Evolutionary conservation across 2,329 filamentous ascomycete genomes (phyloP).

Genomic region (Trichoderma oligosporum): DNA sequence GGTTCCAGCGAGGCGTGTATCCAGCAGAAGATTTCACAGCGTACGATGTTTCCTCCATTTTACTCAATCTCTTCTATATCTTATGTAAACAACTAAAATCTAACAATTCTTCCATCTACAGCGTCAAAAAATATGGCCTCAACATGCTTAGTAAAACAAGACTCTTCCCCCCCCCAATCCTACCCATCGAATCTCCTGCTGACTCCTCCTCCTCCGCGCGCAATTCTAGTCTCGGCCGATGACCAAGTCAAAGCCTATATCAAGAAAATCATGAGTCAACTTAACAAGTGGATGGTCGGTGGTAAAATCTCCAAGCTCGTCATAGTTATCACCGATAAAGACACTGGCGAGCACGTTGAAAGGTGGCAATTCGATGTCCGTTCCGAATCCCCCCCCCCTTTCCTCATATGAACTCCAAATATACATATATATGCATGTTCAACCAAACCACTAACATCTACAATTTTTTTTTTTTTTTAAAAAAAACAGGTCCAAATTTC

Average conservation of each 20-base stretch:
- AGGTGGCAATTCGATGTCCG: conserved; percentile 94
- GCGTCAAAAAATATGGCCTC: conserved; percentile 97
- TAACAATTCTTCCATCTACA: conserved; percentile 19
- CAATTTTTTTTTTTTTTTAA: no score
- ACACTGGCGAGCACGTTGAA: conserved; percentile 93
- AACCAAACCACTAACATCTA: background rate
- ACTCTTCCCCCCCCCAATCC: background rate
- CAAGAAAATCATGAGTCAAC: conserved; percentile 97
- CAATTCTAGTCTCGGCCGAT: conserved; percentile 75
- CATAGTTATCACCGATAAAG: conserved; percentile 93
- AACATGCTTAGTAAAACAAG: conserved; percentile 76
- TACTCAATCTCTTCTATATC: background rate
- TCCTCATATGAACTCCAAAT: background rate
- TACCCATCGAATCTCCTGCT: background rate
- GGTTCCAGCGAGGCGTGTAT: conserved; percentile 81
- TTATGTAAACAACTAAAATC: background rate
- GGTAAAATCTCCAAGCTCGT: conserved; percentile 97
- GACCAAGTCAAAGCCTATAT: conserved; percentile 99
- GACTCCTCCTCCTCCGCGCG: background rate
- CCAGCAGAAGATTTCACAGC: conserved; percentile 95
- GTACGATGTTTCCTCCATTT: conserved; percentile 63
- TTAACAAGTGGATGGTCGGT: conserved; percentile 96
- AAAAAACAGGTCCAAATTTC: conserved; percentile 28
- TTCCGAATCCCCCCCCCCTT: background rate
- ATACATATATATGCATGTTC: background rate